Conservation (phyloP, 2,329 filamentous ascomycete species). For the Neonectria neomacrospora region DNA sequence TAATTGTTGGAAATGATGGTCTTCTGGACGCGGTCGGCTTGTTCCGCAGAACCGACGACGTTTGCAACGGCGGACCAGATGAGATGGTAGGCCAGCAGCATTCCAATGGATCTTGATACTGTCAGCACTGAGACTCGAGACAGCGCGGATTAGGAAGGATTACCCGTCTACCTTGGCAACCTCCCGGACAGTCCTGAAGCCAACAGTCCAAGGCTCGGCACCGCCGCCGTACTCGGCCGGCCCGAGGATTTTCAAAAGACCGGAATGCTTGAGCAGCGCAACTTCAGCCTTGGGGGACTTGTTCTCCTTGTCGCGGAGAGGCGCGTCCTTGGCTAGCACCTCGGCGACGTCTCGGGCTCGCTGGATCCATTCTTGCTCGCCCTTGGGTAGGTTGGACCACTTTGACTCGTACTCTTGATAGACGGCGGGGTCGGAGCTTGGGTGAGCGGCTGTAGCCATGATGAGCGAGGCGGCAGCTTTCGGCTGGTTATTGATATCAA, state of each 20-base stretch:
- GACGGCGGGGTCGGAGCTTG: slow-evolving; percentile 50
- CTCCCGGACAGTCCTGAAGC: slow-evolving; percentile 68
- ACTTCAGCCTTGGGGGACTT: slow-evolving; percentile 55
- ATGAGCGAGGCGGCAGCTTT: neutral
- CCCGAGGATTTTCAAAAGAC: slow-evolving; percentile 53
- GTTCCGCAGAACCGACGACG: slow-evolving; percentile 68
- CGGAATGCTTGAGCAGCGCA: slow-evolving; percentile 54
- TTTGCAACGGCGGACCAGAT: slow-evolving; percentile 71
- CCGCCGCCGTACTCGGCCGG: slow-evolving; percentile 56
- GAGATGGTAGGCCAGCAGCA: slow-evolving; percentile 73
- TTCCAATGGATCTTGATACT: slow-evolving; percentile 63
- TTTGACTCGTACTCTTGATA: slow-evolving; percentile 51
- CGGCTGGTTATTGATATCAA: too few species aligned
- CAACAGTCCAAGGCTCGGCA: slow-evolving; percentile 59
- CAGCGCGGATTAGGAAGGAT: neutral
- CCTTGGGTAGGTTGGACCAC: slow-evolving; percentile 49
- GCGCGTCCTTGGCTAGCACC: slow-evolving; percentile 50
- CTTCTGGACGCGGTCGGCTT: slow-evolving; percentile 66
- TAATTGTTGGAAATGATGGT: slow-evolving; percentile 72
- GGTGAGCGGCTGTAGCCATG: slow-evolving; percentile 22
- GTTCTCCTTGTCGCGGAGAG: slow-evolving; percentile 50
- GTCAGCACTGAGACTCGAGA: fast-evolving
- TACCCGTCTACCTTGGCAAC: slow-evolving; percentile 72
- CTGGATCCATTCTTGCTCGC: slow-evolving; percentile 52
- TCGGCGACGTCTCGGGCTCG: slow-evolving; percentile 53